Evolutionary conservation across 2,329 filamentous ascomycete genomes (phyloP).

Genomic region (Tolypocladium amazonense): DNA sequence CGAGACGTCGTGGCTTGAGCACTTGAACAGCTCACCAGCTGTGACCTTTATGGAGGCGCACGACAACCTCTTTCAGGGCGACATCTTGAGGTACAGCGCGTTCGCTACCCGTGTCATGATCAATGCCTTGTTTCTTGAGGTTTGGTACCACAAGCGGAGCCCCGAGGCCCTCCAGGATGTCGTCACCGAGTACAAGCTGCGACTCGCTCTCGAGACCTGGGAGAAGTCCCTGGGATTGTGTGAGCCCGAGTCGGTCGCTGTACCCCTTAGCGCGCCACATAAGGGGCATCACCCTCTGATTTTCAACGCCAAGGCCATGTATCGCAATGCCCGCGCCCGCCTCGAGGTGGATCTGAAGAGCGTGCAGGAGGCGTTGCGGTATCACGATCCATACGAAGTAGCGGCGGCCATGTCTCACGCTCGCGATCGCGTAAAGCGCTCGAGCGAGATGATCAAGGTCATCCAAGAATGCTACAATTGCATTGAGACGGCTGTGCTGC

Average conservation of each 20-base stretch:
- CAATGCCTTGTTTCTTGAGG: constrained; percentile 94
- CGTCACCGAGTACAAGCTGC: constrained; percentile 95
- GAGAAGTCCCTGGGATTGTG: constrained; percentile 91
- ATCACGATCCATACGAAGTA: constrained; percentile 95
- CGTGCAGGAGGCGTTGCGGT: constrained; percentile 90
- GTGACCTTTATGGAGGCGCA: constrained; percentile 91
- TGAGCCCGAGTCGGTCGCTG: constrained; percentile 79
- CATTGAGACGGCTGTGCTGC: constrained; percentile 87
- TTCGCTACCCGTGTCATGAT: constrained; percentile 98
- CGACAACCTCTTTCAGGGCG: constrained; percentile 90
- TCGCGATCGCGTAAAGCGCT: constrained; percentile 87
- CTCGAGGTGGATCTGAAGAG: constrained; percentile 92
- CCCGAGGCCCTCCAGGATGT: constrained; percentile 96
- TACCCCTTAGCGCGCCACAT: constrained; percentile 86
- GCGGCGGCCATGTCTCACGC: constrained; percentile 93
- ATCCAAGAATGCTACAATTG: constrained; percentile 97
- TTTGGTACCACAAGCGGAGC: constrained; percentile 98
- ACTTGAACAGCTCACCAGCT: constrained; percentile 56
- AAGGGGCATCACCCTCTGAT: constrained; percentile 94
- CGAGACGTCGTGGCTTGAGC: constrained; percentile 75
- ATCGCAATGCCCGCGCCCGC: constrained; percentile 83
- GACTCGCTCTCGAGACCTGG: constrained; percentile 95
- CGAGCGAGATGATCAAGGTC: constrained; percentile 95
- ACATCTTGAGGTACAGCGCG: constrained; percentile 82
- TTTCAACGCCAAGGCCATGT: constrained; percentile 97